phyloP scores from a whole-genome alignment of 331 rosid genomes.

The Cydonia oblonga region DNA sequence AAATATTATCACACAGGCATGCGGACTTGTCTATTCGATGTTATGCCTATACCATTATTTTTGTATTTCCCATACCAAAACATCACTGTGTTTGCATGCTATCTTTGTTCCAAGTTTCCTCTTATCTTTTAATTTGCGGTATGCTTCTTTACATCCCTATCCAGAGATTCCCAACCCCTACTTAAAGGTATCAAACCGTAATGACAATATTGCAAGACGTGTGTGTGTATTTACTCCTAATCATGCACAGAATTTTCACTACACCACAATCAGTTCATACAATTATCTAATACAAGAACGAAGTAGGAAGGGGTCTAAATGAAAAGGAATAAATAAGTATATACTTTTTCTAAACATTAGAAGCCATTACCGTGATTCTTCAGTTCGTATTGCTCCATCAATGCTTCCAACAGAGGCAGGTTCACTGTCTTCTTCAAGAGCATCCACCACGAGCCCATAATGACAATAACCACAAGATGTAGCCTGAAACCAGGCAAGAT shows the following conservation, averaged over 20 bases:
- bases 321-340: not conserved
- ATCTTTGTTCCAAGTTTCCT: not conserved
- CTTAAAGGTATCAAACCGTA: not conserved
- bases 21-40: not conserved
- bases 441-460: conserved; percentile 72
- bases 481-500: conserved; percentile 90
- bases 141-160: not conserved
- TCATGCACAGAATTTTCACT: not conserved
- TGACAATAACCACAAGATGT: conserved; percentile 80
- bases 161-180: not conserved
- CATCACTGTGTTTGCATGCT: not conserved
- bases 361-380: conserved; percentile 52
- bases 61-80: too few species aligned
- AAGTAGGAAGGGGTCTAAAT: not conserved
- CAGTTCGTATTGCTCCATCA: conserved; percentile 37
- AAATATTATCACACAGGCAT: not conserved
- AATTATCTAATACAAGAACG: not conserved
- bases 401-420: conserved; percentile 22
- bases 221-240: not conserved
- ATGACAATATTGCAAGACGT: not conserved
- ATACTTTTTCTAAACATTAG: too few species aligned
- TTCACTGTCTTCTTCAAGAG: conserved; percentile 40
- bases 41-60: not conserved
- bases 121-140: not conserved
- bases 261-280: not conserved